phyloP scores from a whole-genome alignment of 768 basidiomycete species.

The Trametes meyenii region DNA sequence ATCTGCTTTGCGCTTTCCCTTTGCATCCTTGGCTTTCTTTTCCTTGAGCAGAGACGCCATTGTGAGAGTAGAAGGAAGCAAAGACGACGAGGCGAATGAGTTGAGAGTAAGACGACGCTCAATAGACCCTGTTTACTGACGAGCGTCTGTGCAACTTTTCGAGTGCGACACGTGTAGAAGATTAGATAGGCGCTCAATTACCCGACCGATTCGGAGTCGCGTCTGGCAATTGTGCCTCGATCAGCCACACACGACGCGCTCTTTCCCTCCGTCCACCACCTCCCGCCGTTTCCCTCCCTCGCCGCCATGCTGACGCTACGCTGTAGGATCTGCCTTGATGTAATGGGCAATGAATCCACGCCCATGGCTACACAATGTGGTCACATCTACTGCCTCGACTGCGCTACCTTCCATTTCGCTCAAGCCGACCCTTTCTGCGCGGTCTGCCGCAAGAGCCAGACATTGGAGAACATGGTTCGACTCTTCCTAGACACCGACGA shows the following conservation, averaged over 20 bases:
- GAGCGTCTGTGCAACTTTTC: conserved; percentile 7
- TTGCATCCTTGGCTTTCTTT: conserved; percentile 56
- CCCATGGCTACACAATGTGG: conserved; percentile 30
- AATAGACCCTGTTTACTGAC: neutral
- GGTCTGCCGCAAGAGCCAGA: conserved; percentile 26
- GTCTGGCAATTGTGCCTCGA: neutral
- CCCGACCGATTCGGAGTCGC: conserved; percentile 11
- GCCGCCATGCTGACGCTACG: conserved; percentile 14
- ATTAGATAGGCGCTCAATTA: conserved; percentile 14
- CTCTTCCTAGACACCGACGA: conserved; percentile 22
- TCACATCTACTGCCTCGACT: conserved; percentile 32
- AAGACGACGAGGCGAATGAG: neutral
- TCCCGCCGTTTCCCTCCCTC: neutral
- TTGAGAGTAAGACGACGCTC: neutral
- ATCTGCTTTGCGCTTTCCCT: conserved; percentile 66
- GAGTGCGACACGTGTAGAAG: neutral
- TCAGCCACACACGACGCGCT: conserved; percentile 9
- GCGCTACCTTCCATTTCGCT: conserved; percentile 30
- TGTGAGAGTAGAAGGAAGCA: neutral
- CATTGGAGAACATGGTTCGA: conserved; percentile 22
- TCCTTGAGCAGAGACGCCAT: conserved; percentile 72
- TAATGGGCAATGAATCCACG: neutral
- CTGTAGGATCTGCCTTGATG: conserved; percentile 29
- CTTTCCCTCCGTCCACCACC: conserved; percentile 10
- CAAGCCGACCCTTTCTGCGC: conserved; percentile 21